Evolutionary conservation across 1,139 yeast species (phyloP).

Genomic region (Geotrichum carabidarum): DNA sequence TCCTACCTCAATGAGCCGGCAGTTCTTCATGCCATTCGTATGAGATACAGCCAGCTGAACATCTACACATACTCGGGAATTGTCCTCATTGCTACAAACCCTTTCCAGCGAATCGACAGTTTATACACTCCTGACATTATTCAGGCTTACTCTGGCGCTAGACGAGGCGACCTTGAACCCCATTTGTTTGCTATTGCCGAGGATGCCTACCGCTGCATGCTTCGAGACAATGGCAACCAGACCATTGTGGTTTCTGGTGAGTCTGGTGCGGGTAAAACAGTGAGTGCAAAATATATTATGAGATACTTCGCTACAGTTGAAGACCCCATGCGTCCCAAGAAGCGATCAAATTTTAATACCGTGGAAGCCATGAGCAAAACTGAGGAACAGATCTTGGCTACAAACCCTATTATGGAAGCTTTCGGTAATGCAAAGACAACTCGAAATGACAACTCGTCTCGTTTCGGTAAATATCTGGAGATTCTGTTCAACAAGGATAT

Average conservation of each 20-base stretch:
- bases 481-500: slow-evolving; percentile 71
- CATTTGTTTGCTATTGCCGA: slow-evolving; percentile 97
- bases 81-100: slow-evolving; percentile 92
- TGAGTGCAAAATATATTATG: slow-evolving; percentile 95
- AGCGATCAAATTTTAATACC: slow-evolving; percentile 16
- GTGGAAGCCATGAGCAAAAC: slow-evolving; percentile 79
- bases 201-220: slow-evolving; percentile 90
- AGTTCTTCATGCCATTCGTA: slow-evolving; percentile 92
- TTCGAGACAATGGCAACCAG: slow-evolving; percentile 75
- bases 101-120: slow-evolving; percentile 88
- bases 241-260: slow-evolving; percentile 97
- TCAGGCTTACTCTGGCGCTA: slow-evolving; percentile 90
- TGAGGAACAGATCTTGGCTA: slow-evolving; percentile 91
- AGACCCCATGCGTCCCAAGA: slow-evolving; percentile 46
- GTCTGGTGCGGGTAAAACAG: slow-evolving; percentile 98
- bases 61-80: slow-evolving; percentile 96
- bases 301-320: slow-evolving; percentile 95
- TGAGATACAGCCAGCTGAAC: slow-evolving; percentile 80
- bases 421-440: slow-evolving; percentile 99
- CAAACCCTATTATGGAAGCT: slow-evolving; percentile 97
- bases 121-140: slow-evolving; percentile 87
- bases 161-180: slow-evolving; percentile 92
- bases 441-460: slow-evolving; percentile 92
- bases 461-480: slow-evolving; percentile 94
- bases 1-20: slow-evolving; percentile 90